Evolutionary conservation across 345 rosid species (phyloP), one percentile per base, ranked within the genome.

Genomic region (Camelina sativa): DNA sequence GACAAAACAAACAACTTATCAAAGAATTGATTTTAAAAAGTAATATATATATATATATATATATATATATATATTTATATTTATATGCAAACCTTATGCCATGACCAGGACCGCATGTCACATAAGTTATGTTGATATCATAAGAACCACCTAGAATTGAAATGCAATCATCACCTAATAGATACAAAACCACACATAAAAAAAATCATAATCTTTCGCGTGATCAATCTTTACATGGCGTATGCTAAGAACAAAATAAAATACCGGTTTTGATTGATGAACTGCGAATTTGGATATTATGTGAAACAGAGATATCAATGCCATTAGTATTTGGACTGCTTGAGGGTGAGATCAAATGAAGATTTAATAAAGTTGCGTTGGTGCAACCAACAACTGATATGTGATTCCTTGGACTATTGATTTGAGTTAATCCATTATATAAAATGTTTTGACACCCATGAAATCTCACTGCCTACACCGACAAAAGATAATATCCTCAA

Each of bases 81-180:
- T n/a, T n/a, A 12, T 15, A 9, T 59, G 32, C 4, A 2, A 17
- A 62, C 70, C 88, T 83, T 23, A 87, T 87, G 44, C 91, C 89
- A 74, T 87, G 92, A 25, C 88, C 92, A 3, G 92, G 90, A 9
- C 92, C 90, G 23, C 90, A 88, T 13, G 65, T 52, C 30, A 88
- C 56, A 1, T 41, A 7, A 5, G 83, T 74, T 72, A 88, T 62
- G 16, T 63, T 84, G 57, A 84, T 65, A 4, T 47, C 2, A 10
- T 63, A 65, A 2, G 69, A 72, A 41, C 52, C 57, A 1, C 61
- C 79, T 22, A 71, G 81, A 37, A 88, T 78, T 11, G 86, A 87
- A 54, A 86, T 41, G 40, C 88, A 85, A 34, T 88, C 93, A 73
- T 88, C 90, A 16, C 92, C 90, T 84, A 43, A 2, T 35, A 32